phyloP scores from a whole-genome alignment of 352 stramenopile genomes.

The Phytophthora capsici region DNA sequence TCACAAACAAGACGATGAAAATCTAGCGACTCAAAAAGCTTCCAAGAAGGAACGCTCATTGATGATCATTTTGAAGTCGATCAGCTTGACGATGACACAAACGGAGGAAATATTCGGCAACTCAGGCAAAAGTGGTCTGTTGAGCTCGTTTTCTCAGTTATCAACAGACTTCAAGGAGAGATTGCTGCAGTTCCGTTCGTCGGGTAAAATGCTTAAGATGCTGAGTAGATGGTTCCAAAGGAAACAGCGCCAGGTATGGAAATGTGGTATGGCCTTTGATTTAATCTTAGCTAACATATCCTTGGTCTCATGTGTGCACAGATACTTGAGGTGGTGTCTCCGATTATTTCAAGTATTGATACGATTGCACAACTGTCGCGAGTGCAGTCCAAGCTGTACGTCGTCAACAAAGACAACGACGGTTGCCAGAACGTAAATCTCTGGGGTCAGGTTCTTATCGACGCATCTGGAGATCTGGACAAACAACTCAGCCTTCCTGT shows the following conservation, averaged over 20 bases:
- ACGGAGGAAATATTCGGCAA: slow-evolving; percentile 64
- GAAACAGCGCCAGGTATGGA: slow-evolving; percentile 48
- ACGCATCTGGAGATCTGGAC: slow-evolving; percentile 11
- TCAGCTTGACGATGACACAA: slow-evolving; percentile 63
- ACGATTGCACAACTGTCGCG: slow-evolving; percentile 66
- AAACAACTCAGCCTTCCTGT: slow-evolving; percentile 8
- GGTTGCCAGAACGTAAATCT: slow-evolving; percentile 44
- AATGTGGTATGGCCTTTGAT: not conserved
- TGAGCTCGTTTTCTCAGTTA: slow-evolving; percentile 36
- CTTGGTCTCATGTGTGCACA: slow-evolving; percentile 21
- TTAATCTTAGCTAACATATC: not conserved
- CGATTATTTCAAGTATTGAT: slow-evolving; percentile 61
- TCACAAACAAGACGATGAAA: slow-evolving; percentile 16
- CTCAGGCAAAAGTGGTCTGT: slow-evolving; percentile 17
- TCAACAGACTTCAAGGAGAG: slow-evolving; percentile 30
- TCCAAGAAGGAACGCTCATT: slow-evolving; percentile 43
- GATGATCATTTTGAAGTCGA: slow-evolving; percentile 63
- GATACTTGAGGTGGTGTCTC: slow-evolving; percentile 46
- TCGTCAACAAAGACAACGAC: slow-evolving; percentile 42
- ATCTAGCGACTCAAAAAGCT: slow-evolving; percentile 8
- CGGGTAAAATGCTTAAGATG: slow-evolving; percentile 35
- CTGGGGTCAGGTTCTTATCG: slow-evolving; percentile 37
- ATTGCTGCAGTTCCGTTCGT: slow-evolving; percentile 41
- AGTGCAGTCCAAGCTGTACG: slow-evolving; percentile 62
- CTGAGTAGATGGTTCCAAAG: slow-evolving; percentile 46